A percentile compares a stretch with the other conserved stretches of the same genome.
phyloP scores from a whole-genome alignment of 352 stramenopile genomes.

The Peronospora belbahrii region DNA sequence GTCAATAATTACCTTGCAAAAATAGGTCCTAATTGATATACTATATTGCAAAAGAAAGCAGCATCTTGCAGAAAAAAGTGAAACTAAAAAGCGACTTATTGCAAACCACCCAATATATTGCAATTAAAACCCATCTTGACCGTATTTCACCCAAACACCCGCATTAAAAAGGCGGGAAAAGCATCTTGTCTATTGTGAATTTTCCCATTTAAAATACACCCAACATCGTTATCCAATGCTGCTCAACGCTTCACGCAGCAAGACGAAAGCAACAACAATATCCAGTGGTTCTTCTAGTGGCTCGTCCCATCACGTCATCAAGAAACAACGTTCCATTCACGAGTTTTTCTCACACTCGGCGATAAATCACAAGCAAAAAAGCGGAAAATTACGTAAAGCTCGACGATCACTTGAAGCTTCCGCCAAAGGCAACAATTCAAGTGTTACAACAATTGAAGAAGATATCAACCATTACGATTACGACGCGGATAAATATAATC shows the following conservation, averaged over 20 bases:
- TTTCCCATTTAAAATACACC: too few relatives aligned
- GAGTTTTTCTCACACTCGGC: constrained; percentile 67
- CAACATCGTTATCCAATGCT: too few relatives aligned
- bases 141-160: not conserved
- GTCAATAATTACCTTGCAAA: too few relatives aligned
- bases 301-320: constrained; percentile 17
- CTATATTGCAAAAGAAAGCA: too few relatives aligned
- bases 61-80: too few relatives aligned
- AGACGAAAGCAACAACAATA: constrained; percentile 15
- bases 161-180: constrained; percentile 23
- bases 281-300: constrained; percentile 8
- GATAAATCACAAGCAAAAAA: constrained; percentile 7
- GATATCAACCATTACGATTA: too few relatives aligned
- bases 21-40: too few relatives aligned
- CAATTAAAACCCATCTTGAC: too few relatives aligned
- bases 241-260: constrained; percentile 31
- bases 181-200: too few relatives aligned
- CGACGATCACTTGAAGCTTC: constrained; percentile 28
- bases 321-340: constrained; percentile 82
- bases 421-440: constrained; percentile 19
- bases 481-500: too few relatives aligned
- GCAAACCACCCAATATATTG: too few relatives aligned
- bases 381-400: constrained; percentile 31
- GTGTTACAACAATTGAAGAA: constrained; percentile 8
- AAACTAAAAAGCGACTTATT: too few relatives aligned